These are phyloP conservation scores for Osmanthus fragrans DNA, from an alignment of 257 asterid genomes.

Conservation along the genomic window DNA sequence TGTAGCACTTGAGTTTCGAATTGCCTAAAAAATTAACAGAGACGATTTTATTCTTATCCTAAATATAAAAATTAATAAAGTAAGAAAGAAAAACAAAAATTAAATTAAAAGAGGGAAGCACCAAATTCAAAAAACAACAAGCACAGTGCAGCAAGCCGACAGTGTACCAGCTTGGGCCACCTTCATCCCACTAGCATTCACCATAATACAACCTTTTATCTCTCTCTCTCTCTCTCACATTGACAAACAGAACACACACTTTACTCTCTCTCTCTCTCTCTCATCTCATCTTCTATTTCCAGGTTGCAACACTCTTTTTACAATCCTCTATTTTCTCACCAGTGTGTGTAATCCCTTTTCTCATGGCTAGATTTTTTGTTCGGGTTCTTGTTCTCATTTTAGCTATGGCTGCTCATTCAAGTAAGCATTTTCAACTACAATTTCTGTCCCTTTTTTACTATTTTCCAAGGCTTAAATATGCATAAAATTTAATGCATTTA, in stretches of 20 bases:
- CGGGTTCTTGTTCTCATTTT: slow-evolving; percentile 48
- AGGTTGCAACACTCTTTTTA: neutral
- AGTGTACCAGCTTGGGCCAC: slow-evolving; percentile 1
- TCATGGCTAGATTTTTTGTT: slow-evolving; percentile 28
- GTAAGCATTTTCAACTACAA: slow-evolving; percentile 39
- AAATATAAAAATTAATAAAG: too few species aligned
- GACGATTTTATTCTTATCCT: too few species aligned
- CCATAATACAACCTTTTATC: neutral
- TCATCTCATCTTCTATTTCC: neutral
- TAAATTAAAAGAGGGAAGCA: too few species aligned
- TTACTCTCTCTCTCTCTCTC: neutral
- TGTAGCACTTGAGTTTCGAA: too few species aligned
- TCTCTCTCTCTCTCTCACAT: neutral
- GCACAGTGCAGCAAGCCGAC: neutral
- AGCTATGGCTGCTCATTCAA: slow-evolving; percentile 70
- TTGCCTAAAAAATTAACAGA: too few species aligned
- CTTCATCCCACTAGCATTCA: neutral
- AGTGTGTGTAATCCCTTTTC: neutral
- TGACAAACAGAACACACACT: neutral
- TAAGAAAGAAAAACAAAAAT: too few species aligned
- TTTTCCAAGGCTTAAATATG: neutral
- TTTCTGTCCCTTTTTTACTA: neutral
- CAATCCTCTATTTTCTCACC: neutral
- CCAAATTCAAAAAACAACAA: too few species aligned
- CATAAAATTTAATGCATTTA: neutral